Percentiles rank a stretch among this genome's conserved stretches.
These are phyloP conservation scores for Capillidium heterosporum DNA, from an alignment of 371 early-diverging fungal species.

Conservation along the genomic window DNA sequence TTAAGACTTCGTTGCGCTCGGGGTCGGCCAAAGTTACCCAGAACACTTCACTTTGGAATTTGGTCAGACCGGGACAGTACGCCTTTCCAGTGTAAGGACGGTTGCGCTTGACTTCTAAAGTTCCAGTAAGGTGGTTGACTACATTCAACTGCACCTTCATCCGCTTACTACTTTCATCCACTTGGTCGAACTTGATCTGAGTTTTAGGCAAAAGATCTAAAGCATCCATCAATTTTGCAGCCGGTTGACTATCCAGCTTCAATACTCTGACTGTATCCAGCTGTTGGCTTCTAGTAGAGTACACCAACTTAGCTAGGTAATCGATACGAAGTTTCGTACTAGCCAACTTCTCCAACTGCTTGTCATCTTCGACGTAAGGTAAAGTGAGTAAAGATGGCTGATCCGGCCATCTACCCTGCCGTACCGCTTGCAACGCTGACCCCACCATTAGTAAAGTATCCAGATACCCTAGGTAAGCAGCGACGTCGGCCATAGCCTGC, in stretches of 20 bases:
- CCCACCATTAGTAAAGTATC: constrained; percentile 41
- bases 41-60: constrained; percentile 82
- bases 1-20: constrained; percentile 41
- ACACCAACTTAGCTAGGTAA: constrained; percentile 16
- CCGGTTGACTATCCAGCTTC: neutral
- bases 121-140: neutral
- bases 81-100: constrained; percentile 20
- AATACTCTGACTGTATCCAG: neutral
- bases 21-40: constrained; percentile 62
- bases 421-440: constrained; percentile 65
- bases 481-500: constrained; percentile 81
- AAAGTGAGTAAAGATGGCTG: constrained; percentile 52
- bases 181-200: constrained; percentile 19
- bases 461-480: constrained; percentile 48
- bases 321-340: constrained; percentile 6
- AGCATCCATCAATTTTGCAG: constrained; percentile 12
- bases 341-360: constrained; percentile 3
- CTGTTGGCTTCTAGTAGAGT: neutral
- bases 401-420: constrained; percentile 70
- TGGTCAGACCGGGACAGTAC: constrained; percentile 62
- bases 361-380: constrained; percentile 28
- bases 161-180: constrained; percentile 12
- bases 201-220: constrained; percentile 34
- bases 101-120: neutral
- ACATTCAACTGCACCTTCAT: neutral